These are phyloP conservation scores for Aspergillus sclerotiicarbonarius DNA, from an alignment of 495 filamentous ascomycete species.

Conservation along the genomic window DNA sequence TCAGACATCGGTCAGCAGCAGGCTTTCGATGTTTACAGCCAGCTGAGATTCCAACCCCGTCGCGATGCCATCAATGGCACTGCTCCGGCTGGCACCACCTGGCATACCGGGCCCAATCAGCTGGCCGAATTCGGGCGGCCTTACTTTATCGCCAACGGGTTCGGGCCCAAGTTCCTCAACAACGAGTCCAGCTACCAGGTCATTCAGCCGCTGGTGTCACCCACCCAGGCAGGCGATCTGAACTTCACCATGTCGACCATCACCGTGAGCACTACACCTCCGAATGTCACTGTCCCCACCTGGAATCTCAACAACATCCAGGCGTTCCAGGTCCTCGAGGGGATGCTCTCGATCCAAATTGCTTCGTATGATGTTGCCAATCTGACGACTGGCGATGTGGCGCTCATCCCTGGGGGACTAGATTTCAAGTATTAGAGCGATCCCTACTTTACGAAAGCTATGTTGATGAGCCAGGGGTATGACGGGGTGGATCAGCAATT, in stretches of 20 bases:
- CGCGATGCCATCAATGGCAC: constrained; percentile 36
- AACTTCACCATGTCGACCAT: constrained; percentile 42
- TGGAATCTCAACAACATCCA: constrained; percentile 25
- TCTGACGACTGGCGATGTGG: constrained; percentile 36
- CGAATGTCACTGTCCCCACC: constrained; percentile 16
- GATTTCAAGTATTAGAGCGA: constrained; percentile 32
- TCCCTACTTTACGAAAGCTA: constrained; percentile 37
- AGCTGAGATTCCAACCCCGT: constrained; percentile 35
- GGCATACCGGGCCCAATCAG: constrained; percentile 34
- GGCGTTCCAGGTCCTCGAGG: constrained; percentile 44
- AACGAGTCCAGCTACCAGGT: constrained; percentile 38
- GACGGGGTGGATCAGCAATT: constrained; percentile 34
- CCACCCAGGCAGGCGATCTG: constrained; percentile 27
- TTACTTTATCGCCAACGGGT: constrained; percentile 42
- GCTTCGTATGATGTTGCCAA: constrained; percentile 29
- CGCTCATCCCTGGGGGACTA: constrained; percentile 32
- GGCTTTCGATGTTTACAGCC: constrained; percentile 40
- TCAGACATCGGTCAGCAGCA: constrained; percentile 27
- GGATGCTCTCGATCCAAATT: constrained; percentile 31
- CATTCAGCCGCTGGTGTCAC: constrained; percentile 39
- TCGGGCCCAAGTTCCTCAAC: constrained; percentile 42
- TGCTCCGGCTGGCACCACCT: constrained; percentile 2
- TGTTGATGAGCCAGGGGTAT: constrained; percentile 36
- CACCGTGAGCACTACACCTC: constrained; percentile 21
- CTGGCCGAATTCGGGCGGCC: constrained; percentile 29